phyloP scores from a whole-genome alignment of 2,329 filamentous ascomycete species.

The Fusarium nygamai region DNA sequence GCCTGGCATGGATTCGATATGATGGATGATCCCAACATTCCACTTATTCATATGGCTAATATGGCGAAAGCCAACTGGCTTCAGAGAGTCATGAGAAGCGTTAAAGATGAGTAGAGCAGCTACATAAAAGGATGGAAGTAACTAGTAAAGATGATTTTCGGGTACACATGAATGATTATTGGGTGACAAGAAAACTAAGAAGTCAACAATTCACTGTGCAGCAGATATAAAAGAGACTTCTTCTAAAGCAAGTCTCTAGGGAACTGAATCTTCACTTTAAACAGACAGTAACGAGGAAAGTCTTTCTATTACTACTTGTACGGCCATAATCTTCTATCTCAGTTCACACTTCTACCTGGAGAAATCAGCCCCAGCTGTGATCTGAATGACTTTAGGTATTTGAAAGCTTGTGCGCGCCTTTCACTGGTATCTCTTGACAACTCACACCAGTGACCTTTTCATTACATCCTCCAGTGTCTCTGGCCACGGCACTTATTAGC shows the following conservation, averaged over 20 bases:
- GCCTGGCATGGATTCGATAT: slow-evolving; percentile 6
- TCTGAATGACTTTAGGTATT: neutral
- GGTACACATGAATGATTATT: neutral
- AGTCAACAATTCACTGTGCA: neutral
- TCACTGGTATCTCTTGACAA: neutral
- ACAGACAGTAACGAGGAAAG: neutral
- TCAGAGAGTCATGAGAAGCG: neutral
- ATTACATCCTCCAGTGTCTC: neutral
- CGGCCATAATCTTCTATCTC: too few relatives aligned
- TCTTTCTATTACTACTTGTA: neutral
- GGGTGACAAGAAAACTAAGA: neutral
- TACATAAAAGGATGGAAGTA: neutral
- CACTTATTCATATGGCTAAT: neutral
- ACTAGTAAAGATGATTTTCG: neutral
- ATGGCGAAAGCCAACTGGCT: neutral
- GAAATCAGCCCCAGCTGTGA: neutral
- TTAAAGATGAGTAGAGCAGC: neutral
- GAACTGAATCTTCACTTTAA: neutral
- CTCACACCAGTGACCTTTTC: neutral
- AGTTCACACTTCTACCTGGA: neutral
- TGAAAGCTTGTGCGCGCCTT: neutral
- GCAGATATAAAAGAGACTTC: neutral
- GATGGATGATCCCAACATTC: neutral
- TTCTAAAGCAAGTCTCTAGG: neutral
- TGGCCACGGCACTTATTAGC: neutral